phyloP scores from a whole-genome alignment of 257 asterid genomes.

The Solanum rostratum region DNA sequence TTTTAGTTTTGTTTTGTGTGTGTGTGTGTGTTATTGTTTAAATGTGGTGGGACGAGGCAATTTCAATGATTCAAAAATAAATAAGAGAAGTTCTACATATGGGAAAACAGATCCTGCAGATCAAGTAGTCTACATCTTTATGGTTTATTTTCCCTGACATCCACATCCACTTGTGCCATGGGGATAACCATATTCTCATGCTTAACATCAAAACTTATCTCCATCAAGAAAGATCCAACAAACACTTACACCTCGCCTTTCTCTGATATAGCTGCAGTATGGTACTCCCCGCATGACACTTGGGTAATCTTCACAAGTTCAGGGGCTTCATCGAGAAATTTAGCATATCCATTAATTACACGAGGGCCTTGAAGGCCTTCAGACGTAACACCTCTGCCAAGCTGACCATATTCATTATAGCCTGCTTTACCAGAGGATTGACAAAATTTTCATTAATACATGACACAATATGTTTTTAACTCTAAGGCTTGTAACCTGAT shows the following conservation, averaged over 20 bases:
- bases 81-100: not conserved
- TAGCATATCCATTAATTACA: constrained; percentile 66
- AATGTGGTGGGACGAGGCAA: not conserved
- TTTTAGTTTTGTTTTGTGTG: not conserved
- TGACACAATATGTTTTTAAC: constrained; percentile 9
- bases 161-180: constrained; percentile 19
- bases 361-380: constrained; percentile 98
- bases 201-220: constrained; percentile 20
- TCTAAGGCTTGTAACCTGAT: constrained; percentile 2
- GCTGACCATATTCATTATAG: constrained; percentile 96
- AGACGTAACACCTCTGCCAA: constrained; percentile 92
- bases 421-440: constrained; percentile 72
- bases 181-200: constrained; percentile 26
- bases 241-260: constrained; percentile 97
- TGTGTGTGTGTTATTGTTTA: not conserved
- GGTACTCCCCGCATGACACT: constrained; percentile 97
- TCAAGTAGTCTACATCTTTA: not conserved
- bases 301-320: constrained; percentile 85
- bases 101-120: not conserved
- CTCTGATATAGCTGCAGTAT: constrained; percentile 83
- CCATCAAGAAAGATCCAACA: constrained; percentile 32
- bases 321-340: constrained; percentile 90
- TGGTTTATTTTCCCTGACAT: not conserved
- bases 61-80: not conserved
- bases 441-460: constrained; percentile 41